phyloP scores from a whole-genome alignment of 169 alveolate genomes.

The Cryptosporidium bovis region DNA sequence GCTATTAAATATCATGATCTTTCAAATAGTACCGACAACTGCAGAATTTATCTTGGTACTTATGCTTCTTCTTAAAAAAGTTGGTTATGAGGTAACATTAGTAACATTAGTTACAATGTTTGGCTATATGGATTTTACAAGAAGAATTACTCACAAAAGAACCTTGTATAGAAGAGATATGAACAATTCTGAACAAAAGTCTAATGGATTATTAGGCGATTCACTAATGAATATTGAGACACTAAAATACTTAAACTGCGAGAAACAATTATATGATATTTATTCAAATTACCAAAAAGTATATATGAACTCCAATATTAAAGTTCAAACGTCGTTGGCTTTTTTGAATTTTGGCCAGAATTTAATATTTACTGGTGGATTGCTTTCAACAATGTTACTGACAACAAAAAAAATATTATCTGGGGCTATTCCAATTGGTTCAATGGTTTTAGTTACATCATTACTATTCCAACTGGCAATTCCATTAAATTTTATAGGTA shows the following conservation, averaged over 20 bases:
- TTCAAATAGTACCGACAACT: constrained; percentile 83
- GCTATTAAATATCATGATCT: constrained; percentile 77
- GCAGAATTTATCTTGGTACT: constrained; percentile 85
- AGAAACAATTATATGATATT: constrained; percentile 16
- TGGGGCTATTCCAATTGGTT: constrained; percentile 78
- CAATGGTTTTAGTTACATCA: constrained; percentile 78
- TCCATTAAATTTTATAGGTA: constrained; percentile 79
- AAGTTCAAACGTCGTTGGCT: constrained; percentile 79
- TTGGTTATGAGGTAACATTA: constrained; percentile 84
- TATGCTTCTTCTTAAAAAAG: constrained; percentile 83
- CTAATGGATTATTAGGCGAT: constrained; percentile 84
- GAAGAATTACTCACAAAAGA: constrained; percentile 84
- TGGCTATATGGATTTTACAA: constrained; percentile 83
- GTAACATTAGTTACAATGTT: constrained; percentile 84
- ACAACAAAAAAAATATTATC: constrained; percentile 77
- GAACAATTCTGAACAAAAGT: constrained; percentile 85
- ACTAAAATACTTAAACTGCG: constrained; percentile 33
- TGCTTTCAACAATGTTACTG: constrained; percentile 70
- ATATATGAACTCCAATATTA: constrained; percentile 66
- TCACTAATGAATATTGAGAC: constrained; percentile 86
- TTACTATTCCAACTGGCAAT: constrained; percentile 80
- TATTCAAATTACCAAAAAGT: constrained; percentile 38
- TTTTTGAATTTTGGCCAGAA: constrained; percentile 82
- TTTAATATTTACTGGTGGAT: constrained; percentile 77
- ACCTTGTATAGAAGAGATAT: constrained; percentile 83